phyloP scores from a whole-genome alignment of 2,329 filamentous ascomycete genomes.

The Elsinoe fawcettii region DNA sequence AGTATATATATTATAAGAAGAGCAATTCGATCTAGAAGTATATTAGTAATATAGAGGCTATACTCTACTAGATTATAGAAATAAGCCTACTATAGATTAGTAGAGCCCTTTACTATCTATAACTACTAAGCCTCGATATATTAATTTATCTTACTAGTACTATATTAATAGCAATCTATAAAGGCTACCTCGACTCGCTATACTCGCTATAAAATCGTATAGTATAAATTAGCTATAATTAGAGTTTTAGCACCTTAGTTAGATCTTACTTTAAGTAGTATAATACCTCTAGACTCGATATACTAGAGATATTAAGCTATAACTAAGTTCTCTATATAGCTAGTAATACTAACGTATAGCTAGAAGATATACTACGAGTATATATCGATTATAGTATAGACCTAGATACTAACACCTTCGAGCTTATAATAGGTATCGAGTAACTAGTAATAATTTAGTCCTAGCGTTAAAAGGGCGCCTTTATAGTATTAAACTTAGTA shows the following conservation, averaged over 20 bases:
- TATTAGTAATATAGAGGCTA: too few relatives aligned
- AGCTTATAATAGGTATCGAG: too few relatives aligned
- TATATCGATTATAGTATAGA: background rate
- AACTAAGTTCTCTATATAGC: background rate
- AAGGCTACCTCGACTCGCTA: background rate
- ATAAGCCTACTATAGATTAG: background rate
- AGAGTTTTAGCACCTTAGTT: background rate
- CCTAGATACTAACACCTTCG: background rate
- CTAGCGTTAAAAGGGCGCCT: too few relatives aligned
- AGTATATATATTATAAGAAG: too few relatives aligned
- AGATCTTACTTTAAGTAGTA: background rate
- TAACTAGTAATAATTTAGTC: too few relatives aligned
- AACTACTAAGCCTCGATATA: background rate
- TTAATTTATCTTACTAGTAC: background rate
- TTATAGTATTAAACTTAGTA: too few relatives aligned
- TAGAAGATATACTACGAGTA: background rate
- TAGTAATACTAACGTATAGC: background rate
- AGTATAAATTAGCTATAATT: background rate
- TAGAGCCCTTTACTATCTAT: background rate
- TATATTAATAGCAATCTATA: background rate
- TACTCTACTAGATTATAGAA: background rate
- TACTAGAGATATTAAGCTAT: background rate
- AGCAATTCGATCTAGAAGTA: too few relatives aligned
- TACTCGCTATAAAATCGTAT: background rate
- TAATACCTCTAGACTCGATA: background rate